Base-by-base conservation (phyloP, 176 grass and related monocot species). In the Zizania latifolia region DNA sequence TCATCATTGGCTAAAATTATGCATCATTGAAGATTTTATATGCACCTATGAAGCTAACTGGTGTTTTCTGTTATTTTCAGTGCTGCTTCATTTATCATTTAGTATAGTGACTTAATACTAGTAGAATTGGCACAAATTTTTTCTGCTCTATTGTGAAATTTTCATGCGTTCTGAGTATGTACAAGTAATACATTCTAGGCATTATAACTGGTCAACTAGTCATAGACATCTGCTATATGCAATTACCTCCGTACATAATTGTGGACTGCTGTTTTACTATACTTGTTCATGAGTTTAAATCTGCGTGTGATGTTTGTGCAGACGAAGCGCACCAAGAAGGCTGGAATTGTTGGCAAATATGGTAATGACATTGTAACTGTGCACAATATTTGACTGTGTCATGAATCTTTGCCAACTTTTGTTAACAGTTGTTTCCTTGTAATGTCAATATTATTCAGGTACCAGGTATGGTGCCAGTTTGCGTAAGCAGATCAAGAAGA, bases 261-360 rank as follows among this genome's bases (percentile, higher is more conserved):
- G 44, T 48, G 15, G 15, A 7, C 0, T 37, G 35, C 31, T 45
- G 23, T 40, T 64, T 27, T 14, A 2, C 17, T 57, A 16, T 57
- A n/a, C 39, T 9, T 59, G 51, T 41, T 0, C 14, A 37, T 3
- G 37, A 28, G 1, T 37, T 40, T 61, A 38, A 29, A 71, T 63
- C 28, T 44, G 22, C 57, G 23, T 80, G 43, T 67, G 21, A 46
- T 82, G 12, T 66, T 58, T 48, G 37, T 83, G 56, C 62, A 93
- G 91, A 93, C 91, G 38, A 93, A 93, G 84, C 91, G 91, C 46
- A 93, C 91, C 77, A 93, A 93, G 84, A 93, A 93, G 84, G 87
- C 87, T 48, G 87, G 91, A 85, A 93, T 93, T 71, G 91, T 93
- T 66, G 91, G 91, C 63, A 93, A 93, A 93, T 93, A 90, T 80